Conservation (phyloP, 192 early-diverging fungal species). For the Umbelopsis sp. region DNA sequence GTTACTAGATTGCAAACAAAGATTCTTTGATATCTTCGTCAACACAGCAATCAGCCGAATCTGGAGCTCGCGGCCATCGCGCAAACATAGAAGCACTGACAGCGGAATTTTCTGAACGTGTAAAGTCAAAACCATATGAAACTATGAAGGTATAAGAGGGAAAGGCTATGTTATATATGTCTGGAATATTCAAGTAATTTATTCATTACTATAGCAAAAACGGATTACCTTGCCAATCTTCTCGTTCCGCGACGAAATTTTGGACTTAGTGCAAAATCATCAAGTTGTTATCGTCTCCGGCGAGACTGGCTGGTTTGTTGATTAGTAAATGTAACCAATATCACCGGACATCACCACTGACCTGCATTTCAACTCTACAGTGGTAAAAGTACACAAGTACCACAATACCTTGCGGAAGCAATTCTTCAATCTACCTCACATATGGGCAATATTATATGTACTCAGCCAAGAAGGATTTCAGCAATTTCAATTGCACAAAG, state of each 20-base stretch:
- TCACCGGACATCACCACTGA: background rate
- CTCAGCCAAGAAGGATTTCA: slow-evolving; percentile 80
- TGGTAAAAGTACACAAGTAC: slow-evolving; percentile 80
- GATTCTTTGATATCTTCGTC: too few species aligned
- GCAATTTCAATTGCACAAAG: slow-evolving; percentile 80
- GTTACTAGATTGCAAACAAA: too few species aligned
- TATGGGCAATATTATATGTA: slow-evolving; percentile 54
- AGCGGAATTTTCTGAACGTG: background rate
- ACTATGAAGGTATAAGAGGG: slow-evolving; percentile 22
- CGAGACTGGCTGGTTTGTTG: slow-evolving; percentile 68
- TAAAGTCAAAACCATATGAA: background rate
- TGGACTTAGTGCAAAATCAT: slow-evolving; percentile 46
- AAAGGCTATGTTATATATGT: background rate
- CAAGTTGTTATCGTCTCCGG: slow-evolving; percentile 77
- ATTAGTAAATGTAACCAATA: background rate
- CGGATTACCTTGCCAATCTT: slow-evolving; percentile 67
- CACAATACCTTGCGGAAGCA: slow-evolving; percentile 73
- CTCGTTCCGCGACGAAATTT: slow-evolving; percentile 58
- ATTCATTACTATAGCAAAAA: slow-evolving; percentile 30
- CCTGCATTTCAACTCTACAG: slow-evolving; percentile 25
- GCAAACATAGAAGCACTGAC: background rate
- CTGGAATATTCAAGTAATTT: background rate
- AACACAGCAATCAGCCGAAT: background rate
- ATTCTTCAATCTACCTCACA: slow-evolving; percentile 44
- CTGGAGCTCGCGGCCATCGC: background rate